A percentile compares a stretch with the other conserved stretches of the same genome.
Evolutionary conservation across 2,329 filamentous ascomycete species (phyloP).

Genomic region (Cladosporium sphaerospermum): DNA sequence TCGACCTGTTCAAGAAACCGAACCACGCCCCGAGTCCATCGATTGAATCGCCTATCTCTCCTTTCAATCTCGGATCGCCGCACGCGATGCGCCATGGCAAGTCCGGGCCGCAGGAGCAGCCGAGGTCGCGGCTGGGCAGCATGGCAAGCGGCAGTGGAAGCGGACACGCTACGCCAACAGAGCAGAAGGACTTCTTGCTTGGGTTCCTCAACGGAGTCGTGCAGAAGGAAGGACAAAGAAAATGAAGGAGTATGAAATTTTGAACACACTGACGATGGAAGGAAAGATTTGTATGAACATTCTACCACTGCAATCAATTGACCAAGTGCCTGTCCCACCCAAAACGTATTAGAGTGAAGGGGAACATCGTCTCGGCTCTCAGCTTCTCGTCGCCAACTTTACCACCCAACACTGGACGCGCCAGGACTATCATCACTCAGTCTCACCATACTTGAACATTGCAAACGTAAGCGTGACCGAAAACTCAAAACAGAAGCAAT

Average conservation of each 20-base stretch:
- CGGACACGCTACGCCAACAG: slow-evolving; percentile 22
- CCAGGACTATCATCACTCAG: background rate
- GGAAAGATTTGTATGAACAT: background rate
- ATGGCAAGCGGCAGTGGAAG: slow-evolving; percentile 19
- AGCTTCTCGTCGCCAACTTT: too few relatives aligned
- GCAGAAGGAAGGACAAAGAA: slow-evolving; percentile 23
- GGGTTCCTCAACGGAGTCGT: slow-evolving; percentile 32
- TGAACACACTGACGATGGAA: background rate
- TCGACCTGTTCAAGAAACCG: slow-evolving; percentile 25
- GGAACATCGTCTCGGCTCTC: too few relatives aligned
- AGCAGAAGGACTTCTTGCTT: slow-evolving; percentile 31
- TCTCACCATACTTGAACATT: too few relatives aligned
- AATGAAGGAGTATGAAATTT: background rate
- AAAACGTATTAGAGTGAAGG: too few relatives aligned
- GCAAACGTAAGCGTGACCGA: too few relatives aligned
- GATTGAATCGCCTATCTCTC: slow-evolving; percentile 27
- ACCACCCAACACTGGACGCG: background rate
- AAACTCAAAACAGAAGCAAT: too few relatives aligned
- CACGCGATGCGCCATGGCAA: slow-evolving; percentile 10
- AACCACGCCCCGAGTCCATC: slow-evolving; percentile 14
- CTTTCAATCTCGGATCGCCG: slow-evolving; percentile 28
- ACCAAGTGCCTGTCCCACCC: too few relatives aligned
- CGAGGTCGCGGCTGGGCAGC: slow-evolving; percentile 21
- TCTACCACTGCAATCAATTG: too few relatives aligned
- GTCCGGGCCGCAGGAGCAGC: slow-evolving; percentile 9